Evolutionary conservation across 2,329 filamentous ascomycete species (phyloP), one percentile per base, ranked within the genome.

Genomic region (Ceratocystis cubensis): DNA sequence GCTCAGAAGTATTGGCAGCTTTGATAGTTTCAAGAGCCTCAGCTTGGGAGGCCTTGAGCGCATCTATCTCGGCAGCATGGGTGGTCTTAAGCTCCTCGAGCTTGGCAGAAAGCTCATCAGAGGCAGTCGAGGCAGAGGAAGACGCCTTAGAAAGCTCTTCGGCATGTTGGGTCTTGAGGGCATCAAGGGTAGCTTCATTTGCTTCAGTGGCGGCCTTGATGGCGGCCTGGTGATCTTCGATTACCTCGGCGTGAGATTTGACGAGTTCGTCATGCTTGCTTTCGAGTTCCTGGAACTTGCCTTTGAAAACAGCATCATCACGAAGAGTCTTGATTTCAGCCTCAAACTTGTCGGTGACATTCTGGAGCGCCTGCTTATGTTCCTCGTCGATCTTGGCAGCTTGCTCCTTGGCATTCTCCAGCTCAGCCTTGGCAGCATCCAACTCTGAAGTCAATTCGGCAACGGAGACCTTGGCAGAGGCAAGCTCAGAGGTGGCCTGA

Each of bases 261-360:
- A 28, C 73, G 59, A 82, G 76, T 70, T 83, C 81, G 10, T 76
- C 77, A 73, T 86, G 81, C 73, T 85, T 80, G 4, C 73, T 73
- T 72, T 86, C 82, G 5, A 87, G 78, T 46, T 83, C 81, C 67
- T 84, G 79, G 69, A 82, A 86, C 73, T 85, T 83, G 70, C 81
- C 81, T 75, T 84, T 85, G 75, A 85, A 84, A 72, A 82, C 82
- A 15, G 84, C 83, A 69, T 87, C 83, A 25, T 83, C 84, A 66
- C 81, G 80, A 17, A 86, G 79, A 67, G 81, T 81, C 71, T 86
- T 84, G 65, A 87, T 86, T 73, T 87, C 84, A n/a, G 80, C 78
- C 72, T 86, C 81, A 70, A 85, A 85, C 70, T 86, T 84, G 69
- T 82, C 77, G 1, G 83, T 83, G 65, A 87, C 74, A 68, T 79